A percentile compares a stretch with the other conserved stretches of the same genome.
Conservation (phyloP, 371 early-diverging fungal species). For the Dinochytrium kinnereticum region DNA sequence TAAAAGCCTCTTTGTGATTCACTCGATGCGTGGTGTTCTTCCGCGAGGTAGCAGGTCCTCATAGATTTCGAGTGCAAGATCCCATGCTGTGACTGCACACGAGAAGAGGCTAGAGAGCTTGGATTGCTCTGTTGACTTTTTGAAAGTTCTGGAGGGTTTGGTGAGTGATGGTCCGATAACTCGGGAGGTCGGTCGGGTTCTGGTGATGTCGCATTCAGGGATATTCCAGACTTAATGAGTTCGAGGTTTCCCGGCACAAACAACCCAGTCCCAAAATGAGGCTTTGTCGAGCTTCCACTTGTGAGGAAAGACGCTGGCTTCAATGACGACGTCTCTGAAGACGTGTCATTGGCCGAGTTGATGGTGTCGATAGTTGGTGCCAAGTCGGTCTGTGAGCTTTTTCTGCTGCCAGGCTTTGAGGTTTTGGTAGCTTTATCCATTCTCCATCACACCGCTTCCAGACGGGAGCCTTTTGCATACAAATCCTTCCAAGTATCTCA, state of each 20-base stretch:
- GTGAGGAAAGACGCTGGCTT: not conserved
- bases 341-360: not conserved
- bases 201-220: conserved; percentile 3
- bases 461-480: no score
- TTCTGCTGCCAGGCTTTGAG: not conserved
- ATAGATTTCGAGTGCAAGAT: not conserved
- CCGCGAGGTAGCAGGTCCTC: not conserved
- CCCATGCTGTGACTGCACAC: not conserved
- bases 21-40: not conserved
- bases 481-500: no score
- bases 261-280: not conserved
- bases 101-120: not conserved
- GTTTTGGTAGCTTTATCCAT: not conserved
- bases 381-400: not conserved
- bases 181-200: no score
- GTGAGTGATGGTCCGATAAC: no score
- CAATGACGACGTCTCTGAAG: not conserved
- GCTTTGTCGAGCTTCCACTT: not conserved
- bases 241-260: conserved; percentile 6
- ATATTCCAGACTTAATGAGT: conserved; percentile 5
- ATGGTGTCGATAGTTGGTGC: not conserved
- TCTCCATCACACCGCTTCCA: not conserved
- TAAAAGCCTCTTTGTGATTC: not conserved
- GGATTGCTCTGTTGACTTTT: not conserved
- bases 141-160: not conserved